phyloP scores from a whole-genome alignment of 2,329 filamentous ascomycete genomes.

The Ceratocystis cacaofunesta region DNA sequence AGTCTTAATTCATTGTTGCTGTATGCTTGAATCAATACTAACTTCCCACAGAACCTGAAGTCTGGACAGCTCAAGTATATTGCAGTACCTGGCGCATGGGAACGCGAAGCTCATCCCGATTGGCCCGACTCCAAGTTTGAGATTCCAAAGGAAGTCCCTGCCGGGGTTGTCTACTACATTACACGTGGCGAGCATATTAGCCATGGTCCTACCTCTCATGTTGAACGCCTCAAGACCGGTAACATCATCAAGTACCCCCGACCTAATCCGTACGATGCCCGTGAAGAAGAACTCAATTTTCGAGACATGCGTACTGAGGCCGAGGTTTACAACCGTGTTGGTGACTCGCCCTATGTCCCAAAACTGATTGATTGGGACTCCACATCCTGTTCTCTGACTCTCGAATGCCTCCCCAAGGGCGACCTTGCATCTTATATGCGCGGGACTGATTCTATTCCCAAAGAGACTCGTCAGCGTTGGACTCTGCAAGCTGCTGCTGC shows the following conservation, averaged over 20 bases:
- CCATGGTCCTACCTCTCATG: conserved; percentile 18
- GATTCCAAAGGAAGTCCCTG: conserved; percentile 17
- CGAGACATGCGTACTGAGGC: conserved; percentile 19
- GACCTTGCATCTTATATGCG: conserved; percentile 20
- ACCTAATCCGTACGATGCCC: conserved; percentile 19
- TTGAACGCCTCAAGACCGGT: conserved; percentile 20
- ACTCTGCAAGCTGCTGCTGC: conserved; percentile 24
- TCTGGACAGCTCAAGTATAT: conserved; percentile 17
- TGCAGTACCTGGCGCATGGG: conserved; percentile 19
- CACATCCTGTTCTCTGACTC: conserved; percentile 19
- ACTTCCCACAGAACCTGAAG: conserved; percentile 11
- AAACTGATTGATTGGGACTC: conserved; percentile 20
- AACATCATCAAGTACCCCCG: conserved; percentile 20
- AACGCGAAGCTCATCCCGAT: conserved; percentile 18
- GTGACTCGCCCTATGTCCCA: conserved; percentile 19
- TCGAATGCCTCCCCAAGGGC: conserved; percentile 22
- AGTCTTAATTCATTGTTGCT: background rate
- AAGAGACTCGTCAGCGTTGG: conserved; percentile 22
- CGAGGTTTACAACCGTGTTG: conserved; percentile 20
- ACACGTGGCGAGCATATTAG: conserved; percentile 19
- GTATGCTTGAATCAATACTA: background rate
- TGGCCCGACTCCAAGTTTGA: conserved; percentile 20
- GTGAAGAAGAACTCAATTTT: conserved; percentile 18
- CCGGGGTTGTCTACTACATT: conserved; percentile 19
- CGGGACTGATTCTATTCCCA: conserved; percentile 15